phyloP scores from a whole-genome alignment of 176 grass and related monocot genomes.

The Alloteropsis semialata region DNA sequence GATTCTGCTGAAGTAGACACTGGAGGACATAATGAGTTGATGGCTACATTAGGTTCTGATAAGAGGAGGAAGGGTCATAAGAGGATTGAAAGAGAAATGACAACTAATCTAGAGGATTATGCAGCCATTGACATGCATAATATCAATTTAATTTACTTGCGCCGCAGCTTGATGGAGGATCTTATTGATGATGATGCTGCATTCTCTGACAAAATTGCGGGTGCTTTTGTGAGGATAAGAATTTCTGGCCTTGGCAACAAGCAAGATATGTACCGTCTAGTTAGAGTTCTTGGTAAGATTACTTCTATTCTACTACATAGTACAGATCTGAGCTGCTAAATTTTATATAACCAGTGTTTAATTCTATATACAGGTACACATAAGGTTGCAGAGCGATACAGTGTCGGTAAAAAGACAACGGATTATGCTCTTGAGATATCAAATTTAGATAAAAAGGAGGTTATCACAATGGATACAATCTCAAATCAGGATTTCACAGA shows the following conservation, averaged over 20 bases:
- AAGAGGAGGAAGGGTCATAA: constrained; percentile 66
- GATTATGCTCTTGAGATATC: constrained; percentile 85
- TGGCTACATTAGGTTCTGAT: constrained; percentile 35
- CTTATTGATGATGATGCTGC: constrained; percentile 67
- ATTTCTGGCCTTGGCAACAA: constrained; percentile 75
- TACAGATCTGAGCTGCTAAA: constrained; percentile 14
- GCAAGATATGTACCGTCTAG: constrained; percentile 96
- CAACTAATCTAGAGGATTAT: constrained; percentile 71
- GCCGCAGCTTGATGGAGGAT: constrained; percentile 77
- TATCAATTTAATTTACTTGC: constrained; percentile 88
- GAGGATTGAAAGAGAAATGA: constrained; percentile 53
- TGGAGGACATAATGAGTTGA: constrained; percentile 45
- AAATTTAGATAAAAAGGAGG: constrained; percentile 94
- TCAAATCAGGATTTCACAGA: constrained; percentile 98
- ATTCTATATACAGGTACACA: constrained; percentile 72
- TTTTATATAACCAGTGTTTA: constrained; percentile 30
- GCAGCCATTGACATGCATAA: constrained; percentile 96
- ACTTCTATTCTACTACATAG: neutral
- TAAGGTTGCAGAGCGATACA: constrained; percentile 72
- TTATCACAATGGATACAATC: constrained; percentile 82
- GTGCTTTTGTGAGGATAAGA: constrained; percentile 93
- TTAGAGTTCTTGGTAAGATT: constrained; percentile 89
- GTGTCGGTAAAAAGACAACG: constrained; percentile 90
- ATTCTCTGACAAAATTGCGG: constrained; percentile 79
- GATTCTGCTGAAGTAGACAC: constrained; percentile 59